phyloP scores from a whole-genome alignment of 371 early-diverging fungal species.

The Dinochytrium kinnereticum region DNA sequence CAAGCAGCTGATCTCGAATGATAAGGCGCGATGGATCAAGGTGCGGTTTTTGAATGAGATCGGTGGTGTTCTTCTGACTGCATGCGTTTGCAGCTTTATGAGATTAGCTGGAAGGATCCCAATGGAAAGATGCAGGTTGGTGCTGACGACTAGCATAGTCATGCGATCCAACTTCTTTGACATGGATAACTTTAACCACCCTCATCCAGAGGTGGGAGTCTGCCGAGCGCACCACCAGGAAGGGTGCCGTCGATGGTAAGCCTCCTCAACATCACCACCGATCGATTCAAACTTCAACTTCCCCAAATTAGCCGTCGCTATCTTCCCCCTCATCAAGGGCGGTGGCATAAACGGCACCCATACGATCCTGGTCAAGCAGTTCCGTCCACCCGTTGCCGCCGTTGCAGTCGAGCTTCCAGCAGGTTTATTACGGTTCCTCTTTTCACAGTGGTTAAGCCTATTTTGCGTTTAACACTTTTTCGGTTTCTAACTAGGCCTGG shows the following conservation, averaged over 20 bases:
- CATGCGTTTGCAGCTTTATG: no score
- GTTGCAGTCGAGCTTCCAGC: slow-evolving; percentile 22
- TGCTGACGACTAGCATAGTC: background rate
- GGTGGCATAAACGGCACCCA: background rate
- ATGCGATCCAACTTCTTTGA: background rate
- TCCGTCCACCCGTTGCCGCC: slow-evolving; percentile 21
- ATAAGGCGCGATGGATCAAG: slow-evolving; percentile 1
- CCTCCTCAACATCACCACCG: background rate
- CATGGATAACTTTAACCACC: background rate
- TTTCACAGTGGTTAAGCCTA: background rate
- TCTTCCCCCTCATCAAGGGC: slow-evolving; percentile 6
- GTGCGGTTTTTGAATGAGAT: no score
- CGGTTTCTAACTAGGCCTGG: background rate
- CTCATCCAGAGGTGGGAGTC: slow-evolving; percentile 4
- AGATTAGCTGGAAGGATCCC: background rate
- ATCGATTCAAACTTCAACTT: background rate
- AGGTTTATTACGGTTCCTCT: no score
- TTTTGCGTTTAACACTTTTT: background rate
- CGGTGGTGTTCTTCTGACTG: no score
- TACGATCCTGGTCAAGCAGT: slow-evolving; percentile 24
- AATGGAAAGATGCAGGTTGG: slow-evolving; percentile 14
- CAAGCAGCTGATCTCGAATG: background rate
- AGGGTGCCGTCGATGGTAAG: background rate
- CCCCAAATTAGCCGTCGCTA: background rate
- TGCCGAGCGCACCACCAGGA: slow-evolving; percentile 6